Percentiles rank a stretch among this genome's conserved stretches.
phyloP scores from a whole-genome alignment of 1,139 yeast genomes.

The Candida neerlandica region DNA sequence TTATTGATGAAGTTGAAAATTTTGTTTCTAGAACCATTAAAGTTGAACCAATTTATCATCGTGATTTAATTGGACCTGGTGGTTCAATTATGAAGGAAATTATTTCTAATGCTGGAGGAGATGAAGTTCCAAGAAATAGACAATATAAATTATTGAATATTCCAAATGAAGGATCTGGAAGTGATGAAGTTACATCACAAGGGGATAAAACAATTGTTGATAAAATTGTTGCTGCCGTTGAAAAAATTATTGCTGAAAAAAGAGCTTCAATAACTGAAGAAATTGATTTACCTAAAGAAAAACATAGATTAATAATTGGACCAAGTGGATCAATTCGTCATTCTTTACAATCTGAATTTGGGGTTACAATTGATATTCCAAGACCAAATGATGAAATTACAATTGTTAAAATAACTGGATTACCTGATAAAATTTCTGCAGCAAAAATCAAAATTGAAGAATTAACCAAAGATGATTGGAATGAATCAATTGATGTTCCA shows the following conservation, averaged over 20 bases:
- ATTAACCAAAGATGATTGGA: constrained; percentile 57
- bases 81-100: constrained; percentile 79
- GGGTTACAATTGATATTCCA: constrained; percentile 71
- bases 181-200: constrained; percentile 61
- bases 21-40: constrained; percentile 60
- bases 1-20: constrained; percentile 71
- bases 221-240: constrained; percentile 65
- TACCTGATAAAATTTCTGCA: constrained; percentile 60
- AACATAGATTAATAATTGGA: constrained; percentile 80
- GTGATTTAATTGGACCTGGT: constrained; percentile 77
- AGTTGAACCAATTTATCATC: constrained; percentile 80
- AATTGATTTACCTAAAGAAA: constrained; percentile 68
- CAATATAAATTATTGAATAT: constrained; percentile 66
- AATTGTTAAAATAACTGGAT: constrained; percentile 53
- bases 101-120: constrained; percentile 80
- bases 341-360: constrained; percentile 68
- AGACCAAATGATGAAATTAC: constrained; percentile 53
- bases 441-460: constrained; percentile 56
- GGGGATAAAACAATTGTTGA: constrained; percentile 81
- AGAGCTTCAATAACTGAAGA: constrained; percentile 63
- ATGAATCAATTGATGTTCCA: constrained; percentile 56
- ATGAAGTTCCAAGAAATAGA: constrained; percentile 44
- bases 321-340: constrained; percentile 79
- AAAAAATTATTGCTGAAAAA: constrained; percentile 62
- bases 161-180: constrained; percentile 73